Base-by-base conservation (phyloP, 2,329 filamentous ascomycete genomes). In the Pseudogymnoascus sp. region DNA sequence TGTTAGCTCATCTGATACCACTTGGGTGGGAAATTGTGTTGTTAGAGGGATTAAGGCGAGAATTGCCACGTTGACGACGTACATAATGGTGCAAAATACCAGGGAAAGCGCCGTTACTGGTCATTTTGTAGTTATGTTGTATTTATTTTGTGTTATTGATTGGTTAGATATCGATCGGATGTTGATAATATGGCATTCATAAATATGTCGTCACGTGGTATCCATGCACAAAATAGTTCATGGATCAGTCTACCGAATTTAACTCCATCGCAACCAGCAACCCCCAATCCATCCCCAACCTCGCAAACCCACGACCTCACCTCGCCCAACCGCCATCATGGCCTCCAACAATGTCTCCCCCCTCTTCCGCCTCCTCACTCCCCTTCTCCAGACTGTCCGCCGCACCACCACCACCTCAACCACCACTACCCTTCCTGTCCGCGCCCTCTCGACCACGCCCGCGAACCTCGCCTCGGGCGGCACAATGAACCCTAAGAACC, bases 291-390 rank as follows among this genome's bases (percentile, higher is more conserved):
- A 59, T 34, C 59, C 33, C 35, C 56, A 38, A 57, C 45, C 48
- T 37, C 21, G 48, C 59, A 30, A 19, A 30, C 57, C 39, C 15
- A 15, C 30, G 58, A 28, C 30, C 26, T 21, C 18, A 28, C 30
- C 57, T 28, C 35, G 34, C 33, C n/a, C 33, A 30, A 52, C 15
- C 37, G 19, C 33, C 60, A 60, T 21, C 59, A 67, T 67, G 65
- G 52, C 64, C 55, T 39, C 58, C 61, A 19, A 38, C 60, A 37
- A 63, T 61, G 61, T 64, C 63, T 13, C 59, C 61, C 30, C 33
- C 10, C 60, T 67, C 18, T 64, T 64, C 38, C 58, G 59, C 9
- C 62, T 69, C 61, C 67, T 70, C 58, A 65, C 64, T 6, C 63
- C 67, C 23, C 62, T 69, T 62, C 61, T 68, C 38, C 63, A 62